Evolutionary conservation across 371 early-diverging fungal species (phyloP).

Genomic region (Dichotomocladium elegans): DNA sequence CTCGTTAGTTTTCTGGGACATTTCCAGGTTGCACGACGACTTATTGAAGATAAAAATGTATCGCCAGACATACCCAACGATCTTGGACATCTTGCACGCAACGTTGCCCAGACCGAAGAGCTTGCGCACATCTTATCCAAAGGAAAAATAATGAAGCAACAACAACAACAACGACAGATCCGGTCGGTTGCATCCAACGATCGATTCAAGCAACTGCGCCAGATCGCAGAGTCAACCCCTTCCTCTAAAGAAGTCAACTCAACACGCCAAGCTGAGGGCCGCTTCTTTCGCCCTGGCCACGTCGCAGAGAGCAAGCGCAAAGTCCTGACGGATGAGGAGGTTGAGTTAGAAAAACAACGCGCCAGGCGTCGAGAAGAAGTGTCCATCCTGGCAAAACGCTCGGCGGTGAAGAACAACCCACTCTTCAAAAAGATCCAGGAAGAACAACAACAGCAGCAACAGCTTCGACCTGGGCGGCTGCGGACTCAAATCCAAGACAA

Average conservation of each 20-base stretch:
- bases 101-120: slow-evolving; percentile 12
- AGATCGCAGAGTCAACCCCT: slow-evolving; percentile 8
- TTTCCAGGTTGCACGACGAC: slow-evolving; percentile 8
- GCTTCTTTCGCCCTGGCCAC: slow-evolving; percentile 16
- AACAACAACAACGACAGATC: neutral
- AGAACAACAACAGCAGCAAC: slow-evolving; percentile 1
- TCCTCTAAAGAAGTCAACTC: neutral
- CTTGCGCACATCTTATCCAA: neutral
- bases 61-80: slow-evolving; percentile 11
- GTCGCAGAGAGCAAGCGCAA: slow-evolving; percentile 20
- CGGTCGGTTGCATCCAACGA: slow-evolving; percentile 2
- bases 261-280: slow-evolving; percentile 10
- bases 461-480: no score
- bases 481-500: neutral
- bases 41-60: slow-evolving; percentile 5
- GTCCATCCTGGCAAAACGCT: slow-evolving; percentile 17
- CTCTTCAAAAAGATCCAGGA: slow-evolving; percentile 24
- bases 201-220: slow-evolving; percentile 12
- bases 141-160: neutral
- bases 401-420: slow-evolving; percentile 28
- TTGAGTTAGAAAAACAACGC: slow-evolving; percentile 16
- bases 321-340: slow-evolving; percentile 18
- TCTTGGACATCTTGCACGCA: slow-evolving; percentile 8
- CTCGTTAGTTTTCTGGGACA: slow-evolving; percentile 15
- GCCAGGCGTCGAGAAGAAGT: slow-evolving; percentile 15